These are phyloP conservation scores for Rhodomyrtus psidioides DNA, from an alignment of 441 rosid species.

Conservation along the genomic window DNA sequence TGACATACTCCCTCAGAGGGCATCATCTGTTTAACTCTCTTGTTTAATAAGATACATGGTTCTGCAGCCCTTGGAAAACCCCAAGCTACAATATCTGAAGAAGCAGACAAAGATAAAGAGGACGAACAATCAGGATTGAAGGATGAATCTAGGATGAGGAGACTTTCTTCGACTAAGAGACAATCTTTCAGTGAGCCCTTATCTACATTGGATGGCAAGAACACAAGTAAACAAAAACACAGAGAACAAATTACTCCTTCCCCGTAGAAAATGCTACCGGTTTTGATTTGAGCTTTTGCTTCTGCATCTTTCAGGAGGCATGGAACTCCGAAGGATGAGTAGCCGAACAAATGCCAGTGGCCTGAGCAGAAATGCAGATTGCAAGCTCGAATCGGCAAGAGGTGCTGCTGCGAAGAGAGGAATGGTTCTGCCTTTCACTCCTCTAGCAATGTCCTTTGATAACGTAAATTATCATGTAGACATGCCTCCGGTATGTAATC, in stretches of 20 bases:
- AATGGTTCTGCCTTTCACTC: constrained; percentile 90
- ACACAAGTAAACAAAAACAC: neutral
- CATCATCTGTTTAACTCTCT: neutral
- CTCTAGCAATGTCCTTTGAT: constrained; percentile 81
- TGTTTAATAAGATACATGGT: neutral
- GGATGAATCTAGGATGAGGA: neutral
- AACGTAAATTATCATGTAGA: constrained; percentile 71
- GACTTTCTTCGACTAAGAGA: neutral
- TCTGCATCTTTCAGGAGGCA: constrained; percentile 34
- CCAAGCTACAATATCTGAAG: neutral
- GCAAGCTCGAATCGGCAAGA: constrained; percentile 19
- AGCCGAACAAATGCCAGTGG: constrained; percentile 19
- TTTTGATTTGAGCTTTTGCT: neutral
- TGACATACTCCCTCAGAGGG: neutral
- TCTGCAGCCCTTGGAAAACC: neutral
- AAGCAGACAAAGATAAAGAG: neutral
- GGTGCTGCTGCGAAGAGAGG: constrained; percentile 56
- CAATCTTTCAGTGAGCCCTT: neutral
- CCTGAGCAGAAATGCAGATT: constrained; percentile 19
- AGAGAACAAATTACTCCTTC: neutral
- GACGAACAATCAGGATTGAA: neutral
- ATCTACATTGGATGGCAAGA: neutral
- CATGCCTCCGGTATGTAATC: constrained; percentile 73
- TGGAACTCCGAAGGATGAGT: constrained; percentile 39
- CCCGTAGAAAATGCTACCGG: neutral